These are phyloP conservation scores for Corymbia calophylla DNA, from an alignment of 441 rosid species.

Conservation along the genomic window DNA sequence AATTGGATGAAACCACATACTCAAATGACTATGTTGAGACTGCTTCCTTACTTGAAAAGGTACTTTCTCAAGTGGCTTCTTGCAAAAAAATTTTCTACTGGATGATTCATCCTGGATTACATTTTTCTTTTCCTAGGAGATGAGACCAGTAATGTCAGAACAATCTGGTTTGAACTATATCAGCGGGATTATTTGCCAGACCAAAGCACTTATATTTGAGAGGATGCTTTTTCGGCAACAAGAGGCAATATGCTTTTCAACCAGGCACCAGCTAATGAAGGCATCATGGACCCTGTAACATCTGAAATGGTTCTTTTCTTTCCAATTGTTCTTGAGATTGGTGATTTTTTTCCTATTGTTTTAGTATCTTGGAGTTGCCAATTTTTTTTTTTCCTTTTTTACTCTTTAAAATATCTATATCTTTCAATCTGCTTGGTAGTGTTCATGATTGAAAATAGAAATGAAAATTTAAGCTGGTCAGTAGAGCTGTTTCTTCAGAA, in stretches of 20 bases:
- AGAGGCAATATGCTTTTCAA: conserved; percentile 99
- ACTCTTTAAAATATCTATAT: neutral
- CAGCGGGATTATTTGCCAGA: conserved; percentile 81
- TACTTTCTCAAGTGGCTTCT: conserved; percentile 12
- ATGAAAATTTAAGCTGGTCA: neutral
- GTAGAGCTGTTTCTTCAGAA: neutral
- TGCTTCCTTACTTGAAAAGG: conserved; percentile 84
- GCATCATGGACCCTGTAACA: conserved; percentile 81
- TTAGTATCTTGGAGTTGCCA: neutral
- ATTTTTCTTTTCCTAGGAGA: conserved; percentile 45
- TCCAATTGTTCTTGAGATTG: neutral
- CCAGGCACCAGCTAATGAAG: conserved; percentile 87
- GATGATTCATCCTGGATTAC: conserved; percentile 6
- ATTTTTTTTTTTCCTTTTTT: neutral
- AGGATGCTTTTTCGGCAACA: conserved; percentile 97
- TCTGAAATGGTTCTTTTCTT: conserved; percentile 66
- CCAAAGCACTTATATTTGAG: conserved; percentile 75
- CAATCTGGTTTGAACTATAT: conserved; percentile 89
- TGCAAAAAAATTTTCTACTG: conserved; percentile 4
- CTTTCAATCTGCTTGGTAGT: neutral
- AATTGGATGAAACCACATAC: conserved; percentile 66
- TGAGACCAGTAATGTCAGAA: conserved; percentile 47
- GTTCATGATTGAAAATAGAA: neutral
- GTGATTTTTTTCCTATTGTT: neutral
- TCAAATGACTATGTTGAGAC: conserved; percentile 47